These are phyloP conservation scores for Psilocybe cubensis DNA, from an alignment of 768 basidiomycete genomes.

Conservation along the genomic window DNA sequence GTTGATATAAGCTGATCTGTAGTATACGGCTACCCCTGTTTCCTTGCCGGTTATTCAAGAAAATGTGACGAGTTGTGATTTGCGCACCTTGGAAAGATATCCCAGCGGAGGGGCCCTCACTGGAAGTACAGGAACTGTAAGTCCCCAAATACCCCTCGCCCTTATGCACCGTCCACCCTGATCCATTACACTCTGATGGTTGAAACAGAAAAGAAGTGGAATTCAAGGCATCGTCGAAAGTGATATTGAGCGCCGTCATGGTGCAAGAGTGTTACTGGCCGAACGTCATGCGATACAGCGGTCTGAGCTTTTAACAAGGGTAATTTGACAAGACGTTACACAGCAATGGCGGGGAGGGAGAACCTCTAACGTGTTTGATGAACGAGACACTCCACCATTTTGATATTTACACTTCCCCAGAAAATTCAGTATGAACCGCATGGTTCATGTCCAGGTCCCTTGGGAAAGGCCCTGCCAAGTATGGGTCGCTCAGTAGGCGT, in stretches of 20 bases:
- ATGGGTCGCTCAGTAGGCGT: background rate
- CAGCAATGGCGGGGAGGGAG: background rate
- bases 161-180: conserved; percentile 19
- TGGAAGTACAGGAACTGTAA: conserved; percentile 13
- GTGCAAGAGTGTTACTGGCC: background rate
- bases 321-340: no score
- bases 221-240: conserved; percentile 16
- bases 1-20: conserved; percentile 18
- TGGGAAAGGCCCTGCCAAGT: conserved; percentile 1
- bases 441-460: background rate
- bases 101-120: conserved; percentile 14
- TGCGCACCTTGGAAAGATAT: conserved; percentile 25
- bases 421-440: background rate
- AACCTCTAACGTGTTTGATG: background rate
- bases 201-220: conserved; percentile 16
- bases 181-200: conserved; percentile 23
- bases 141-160: conserved; percentile 8
- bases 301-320: background rate
- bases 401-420: background rate
- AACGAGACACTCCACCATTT: background rate
- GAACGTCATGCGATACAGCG: background rate
- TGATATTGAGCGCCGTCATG: conserved; percentile 22
- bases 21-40: conserved; percentile 26
- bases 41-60: background rate
- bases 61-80: background rate